Conservation (phyloP, 345 rosid species). For the Orychophragmus violaceus region DNA sequence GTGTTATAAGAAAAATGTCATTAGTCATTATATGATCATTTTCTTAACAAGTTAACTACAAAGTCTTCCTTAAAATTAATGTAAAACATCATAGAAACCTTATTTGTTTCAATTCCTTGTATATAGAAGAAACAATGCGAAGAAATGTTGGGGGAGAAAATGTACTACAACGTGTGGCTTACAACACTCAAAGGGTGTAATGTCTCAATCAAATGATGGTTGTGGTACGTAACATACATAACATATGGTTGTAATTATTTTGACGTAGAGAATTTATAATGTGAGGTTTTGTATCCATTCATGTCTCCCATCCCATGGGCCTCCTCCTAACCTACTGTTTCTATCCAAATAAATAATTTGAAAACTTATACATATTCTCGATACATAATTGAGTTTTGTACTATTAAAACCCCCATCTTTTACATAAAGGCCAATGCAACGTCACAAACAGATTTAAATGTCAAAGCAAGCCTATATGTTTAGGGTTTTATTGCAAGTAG, state of each 20-base stretch:
- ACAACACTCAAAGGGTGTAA: neutral
- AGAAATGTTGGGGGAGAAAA: neutral
- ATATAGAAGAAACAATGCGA: neutral
- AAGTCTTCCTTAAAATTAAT: neutral
- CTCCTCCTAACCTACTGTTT: conserved; percentile 17
- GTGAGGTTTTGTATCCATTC: conserved; percentile 15
- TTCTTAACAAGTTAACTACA: neutral
- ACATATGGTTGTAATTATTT: conserved; percentile 24
- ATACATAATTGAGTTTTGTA: conserved; percentile 3
- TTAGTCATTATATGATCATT: neutral
- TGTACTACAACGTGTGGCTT: conserved; percentile 14
- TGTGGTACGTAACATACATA: conserved; percentile 1
- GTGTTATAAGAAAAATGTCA: neutral
- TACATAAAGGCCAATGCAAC: neutral
- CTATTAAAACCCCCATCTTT: neutral
- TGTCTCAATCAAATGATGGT: conserved; percentile 19
- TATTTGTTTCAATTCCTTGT: neutral
- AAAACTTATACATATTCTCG: neutral
- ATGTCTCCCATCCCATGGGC: conserved; percentile 24
- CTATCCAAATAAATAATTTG: neutral
- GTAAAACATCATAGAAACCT: neutral
- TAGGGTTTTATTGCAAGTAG: too few relatives aligned
- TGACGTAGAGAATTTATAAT: conserved; percentile 18
- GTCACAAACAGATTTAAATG: neutral
- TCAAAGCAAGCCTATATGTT: neutral